Evolutionary conservation across 2,329 filamentous ascomycete species (phyloP).

Genomic region (Colletotrichum godetiae): DNA sequence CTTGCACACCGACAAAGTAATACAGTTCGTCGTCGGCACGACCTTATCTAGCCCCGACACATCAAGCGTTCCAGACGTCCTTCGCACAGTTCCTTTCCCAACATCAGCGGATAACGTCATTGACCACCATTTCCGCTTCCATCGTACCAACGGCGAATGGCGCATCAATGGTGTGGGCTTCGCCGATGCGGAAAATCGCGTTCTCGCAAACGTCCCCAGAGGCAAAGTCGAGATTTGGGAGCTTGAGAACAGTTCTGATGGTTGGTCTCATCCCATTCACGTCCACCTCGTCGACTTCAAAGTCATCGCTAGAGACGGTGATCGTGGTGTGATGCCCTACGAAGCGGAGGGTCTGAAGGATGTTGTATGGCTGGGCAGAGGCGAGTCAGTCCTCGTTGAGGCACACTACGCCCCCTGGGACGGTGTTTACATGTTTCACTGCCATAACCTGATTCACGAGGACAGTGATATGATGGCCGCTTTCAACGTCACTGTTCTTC

Average conservation of each 20-base stretch:
- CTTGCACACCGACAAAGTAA: slow-evolving; percentile 61
- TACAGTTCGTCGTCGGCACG: slow-evolving; percentile 61
- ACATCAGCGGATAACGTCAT: slow-evolving; percentile 44
- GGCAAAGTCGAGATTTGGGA: slow-evolving; percentile 62
- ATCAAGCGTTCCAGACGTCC: slow-evolving; percentile 45
- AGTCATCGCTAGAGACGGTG: slow-evolving; percentile 58
- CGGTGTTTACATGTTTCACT: slow-evolving; percentile 13
- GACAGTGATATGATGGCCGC: slow-evolving; percentile 59
- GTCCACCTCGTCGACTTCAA: slow-evolving; percentile 70
- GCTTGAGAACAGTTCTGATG: slow-evolving; percentile 60
- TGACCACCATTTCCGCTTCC: slow-evolving; percentile 58
- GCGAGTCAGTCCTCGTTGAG: slow-evolving; percentile 57
- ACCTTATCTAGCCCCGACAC: slow-evolving; percentile 47
- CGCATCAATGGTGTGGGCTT: slow-evolving; percentile 62
- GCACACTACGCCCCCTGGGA: slow-evolving; percentile 18
- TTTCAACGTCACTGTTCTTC: slow-evolving; percentile 55
- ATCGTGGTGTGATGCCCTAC: slow-evolving; percentile 59
- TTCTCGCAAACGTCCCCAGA: slow-evolving; percentile 58
- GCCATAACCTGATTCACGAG: slow-evolving; percentile 56
- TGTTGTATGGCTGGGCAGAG: slow-evolving; percentile 63
- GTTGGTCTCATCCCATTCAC: slow-evolving; percentile 65
- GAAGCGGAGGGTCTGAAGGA: slow-evolving; percentile 67
- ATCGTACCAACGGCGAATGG: slow-evolving; percentile 57
- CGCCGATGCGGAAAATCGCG: slow-evolving; percentile 55
- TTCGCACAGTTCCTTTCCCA: slow-evolving; percentile 53